Evolutionary conservation across 768 basidiomycete species (phyloP).

Genomic region (Xerocomellus dryophilus): DNA sequence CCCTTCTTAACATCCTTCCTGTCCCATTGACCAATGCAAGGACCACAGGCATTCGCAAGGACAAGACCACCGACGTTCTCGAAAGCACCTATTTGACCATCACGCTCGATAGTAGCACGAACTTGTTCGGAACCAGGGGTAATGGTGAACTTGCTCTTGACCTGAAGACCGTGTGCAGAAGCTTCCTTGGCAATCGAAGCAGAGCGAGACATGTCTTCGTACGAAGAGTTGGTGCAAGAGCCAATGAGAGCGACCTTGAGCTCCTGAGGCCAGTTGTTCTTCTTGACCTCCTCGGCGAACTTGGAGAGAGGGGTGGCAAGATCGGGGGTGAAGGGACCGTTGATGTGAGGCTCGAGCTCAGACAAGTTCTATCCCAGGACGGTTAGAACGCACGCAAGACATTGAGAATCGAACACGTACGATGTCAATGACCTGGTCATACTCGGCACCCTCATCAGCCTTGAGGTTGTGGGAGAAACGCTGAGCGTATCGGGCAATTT

Average conservation of each 20-base stretch:
- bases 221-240: conserved; percentile 99
- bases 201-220: conserved; percentile 99
- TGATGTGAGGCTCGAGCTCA: conserved; percentile 98
- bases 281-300: conserved; percentile 87
- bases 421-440: conserved; percentile 92
- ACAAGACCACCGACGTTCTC: conserved; percentile 89
- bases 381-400: neutral
- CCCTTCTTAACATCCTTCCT: conserved; percentile 96
- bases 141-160: conserved; percentile 95
- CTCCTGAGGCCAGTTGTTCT: conserved; percentile 95
- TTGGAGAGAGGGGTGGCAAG: conserved; percentile 97
- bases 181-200: conserved; percentile 93
- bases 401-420: conserved; percentile 40
- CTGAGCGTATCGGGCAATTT: conserved; percentile 87
- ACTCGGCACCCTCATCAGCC: conserved; percentile 86
- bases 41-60: conserved; percentile 97
- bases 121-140: conserved; percentile 99
- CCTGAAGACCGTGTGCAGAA: conserved; percentile 75
- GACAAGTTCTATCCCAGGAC: conserved; percentile 67
- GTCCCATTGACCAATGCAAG: conserved; percentile 99
- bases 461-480: conserved; percentile 86
- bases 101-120: conserved; percentile 95
- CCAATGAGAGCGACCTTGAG: conserved; percentile 97
- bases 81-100: conserved; percentile 87
- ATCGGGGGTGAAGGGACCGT: conserved; percentile 99